These are phyloP conservation scores for Oryza rufipogon DNA, from an alignment of 176 grass and related monocot species.

Conservation along the genomic window DNA sequence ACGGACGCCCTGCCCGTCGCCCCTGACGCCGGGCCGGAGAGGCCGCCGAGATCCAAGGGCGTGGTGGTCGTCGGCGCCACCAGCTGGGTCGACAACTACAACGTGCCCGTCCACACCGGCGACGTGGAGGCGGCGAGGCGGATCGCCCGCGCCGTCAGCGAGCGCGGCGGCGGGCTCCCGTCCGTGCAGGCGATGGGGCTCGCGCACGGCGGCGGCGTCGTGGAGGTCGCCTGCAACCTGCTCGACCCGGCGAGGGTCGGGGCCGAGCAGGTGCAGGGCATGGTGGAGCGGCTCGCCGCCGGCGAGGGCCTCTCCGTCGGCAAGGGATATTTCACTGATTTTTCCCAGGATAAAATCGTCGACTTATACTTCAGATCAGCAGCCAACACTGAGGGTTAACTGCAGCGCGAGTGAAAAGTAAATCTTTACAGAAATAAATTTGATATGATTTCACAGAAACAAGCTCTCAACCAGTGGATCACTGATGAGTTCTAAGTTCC, in stretches of 20 bases:
- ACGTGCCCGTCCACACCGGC: constrained; percentile 55
- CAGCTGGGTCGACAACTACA: constrained; percentile 80
- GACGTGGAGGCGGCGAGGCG: constrained; percentile 50
- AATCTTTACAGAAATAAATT: too few relatives aligned
- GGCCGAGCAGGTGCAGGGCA: constrained; percentile 56
- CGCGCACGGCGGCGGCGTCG: constrained; percentile 42
- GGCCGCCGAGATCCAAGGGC: constrained; percentile 50
- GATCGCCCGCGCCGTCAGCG: constrained; percentile 65
- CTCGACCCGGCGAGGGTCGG: constrained; percentile 52
- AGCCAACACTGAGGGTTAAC: not conserved
- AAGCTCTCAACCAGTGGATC: too few relatives aligned
- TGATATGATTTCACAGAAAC: too few relatives aligned
- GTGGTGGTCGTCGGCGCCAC: constrained; percentile 69
- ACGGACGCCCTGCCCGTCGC: constrained; percentile 16
- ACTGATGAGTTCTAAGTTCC: too few relatives aligned
- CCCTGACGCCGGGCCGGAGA: constrained; percentile 56
- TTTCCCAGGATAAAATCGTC: constrained; percentile 54
- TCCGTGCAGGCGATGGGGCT: constrained; percentile 83
- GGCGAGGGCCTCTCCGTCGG: constrained; percentile 54
- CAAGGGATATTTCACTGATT: constrained; percentile 79
- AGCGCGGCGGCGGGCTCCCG: constrained; percentile 67
- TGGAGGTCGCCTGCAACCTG: constrained; percentile 81
- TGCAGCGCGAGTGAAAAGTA: not conserved
- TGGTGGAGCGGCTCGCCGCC: constrained; percentile 43
- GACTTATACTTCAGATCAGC: constrained; percentile 44